These are phyloP conservation scores for Ogataea degrootiae DNA, from an alignment of 805 yeast genomes.

Conservation along the genomic window DNA sequence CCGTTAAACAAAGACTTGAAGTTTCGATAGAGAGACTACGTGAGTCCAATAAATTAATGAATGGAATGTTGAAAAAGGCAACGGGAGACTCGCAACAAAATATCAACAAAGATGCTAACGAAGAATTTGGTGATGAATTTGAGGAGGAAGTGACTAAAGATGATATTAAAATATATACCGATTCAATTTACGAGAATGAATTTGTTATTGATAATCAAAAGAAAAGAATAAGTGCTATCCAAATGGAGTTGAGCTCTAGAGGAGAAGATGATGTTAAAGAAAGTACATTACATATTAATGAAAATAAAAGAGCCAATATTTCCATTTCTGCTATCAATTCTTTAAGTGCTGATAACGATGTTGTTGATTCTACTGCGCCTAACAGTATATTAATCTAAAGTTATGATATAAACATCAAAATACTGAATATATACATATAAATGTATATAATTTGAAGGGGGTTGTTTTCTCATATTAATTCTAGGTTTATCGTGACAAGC, in stretches of 20 bases:
- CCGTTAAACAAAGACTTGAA: constrained; percentile 30
- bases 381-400: constrained; percentile 27
- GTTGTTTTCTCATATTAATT: background rate
- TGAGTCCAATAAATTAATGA: constrained; percentile 48
- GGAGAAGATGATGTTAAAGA: constrained; percentile 17
- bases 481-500: too few relatives aligned
- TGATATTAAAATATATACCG: constrained; percentile 48
- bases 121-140: constrained; percentile 32
- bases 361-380: constrained; percentile 32
- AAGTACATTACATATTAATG: background rate
- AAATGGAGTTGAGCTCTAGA: constrained; percentile 44
- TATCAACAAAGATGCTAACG: constrained; percentile 28
- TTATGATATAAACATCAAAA: too few relatives aligned
- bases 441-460: background rate
- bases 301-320: background rate
- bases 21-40: constrained; percentile 42
- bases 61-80: constrained; percentile 35
- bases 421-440: background rate
- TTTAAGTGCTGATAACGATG: constrained; percentile 34
- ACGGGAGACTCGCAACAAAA: constrained; percentile 4
- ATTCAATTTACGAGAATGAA: constrained; percentile 54
- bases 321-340: background rate
- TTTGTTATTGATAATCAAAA: constrained; percentile 48
- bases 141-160: constrained; percentile 21
- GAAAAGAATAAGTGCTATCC: constrained; percentile 40